Conservation (phyloP, 1,284 basidiomycete genomes). For the Sporisorium reilianum region DNA sequence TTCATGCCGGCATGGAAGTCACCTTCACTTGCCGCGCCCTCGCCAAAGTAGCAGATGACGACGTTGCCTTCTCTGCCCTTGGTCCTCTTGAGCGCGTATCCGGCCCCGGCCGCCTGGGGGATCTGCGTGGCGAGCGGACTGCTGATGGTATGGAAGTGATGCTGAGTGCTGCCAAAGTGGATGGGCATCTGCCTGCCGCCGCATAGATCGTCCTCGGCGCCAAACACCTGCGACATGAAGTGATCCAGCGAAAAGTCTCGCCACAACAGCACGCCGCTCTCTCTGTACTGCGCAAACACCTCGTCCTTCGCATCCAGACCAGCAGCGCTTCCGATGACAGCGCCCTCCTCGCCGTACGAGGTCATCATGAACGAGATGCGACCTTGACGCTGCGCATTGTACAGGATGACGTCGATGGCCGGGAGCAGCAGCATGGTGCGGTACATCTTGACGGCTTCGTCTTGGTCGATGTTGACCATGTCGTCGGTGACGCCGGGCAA, state of each 20-base stretch:
- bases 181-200: slow-evolving; percentile 67
- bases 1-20: slow-evolving; percentile 74
- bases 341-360: slow-evolving; percentile 86
- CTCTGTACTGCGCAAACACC: slow-evolving; percentile 72
- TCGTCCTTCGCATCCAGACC: slow-evolving; percentile 86
- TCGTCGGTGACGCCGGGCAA: slow-evolving; percentile 56
- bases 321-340: slow-evolving; percentile 88
- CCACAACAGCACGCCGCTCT: slow-evolving; percentile 90
- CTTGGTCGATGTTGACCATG: slow-evolving; percentile 47
- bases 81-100: slow-evolving; percentile 85
- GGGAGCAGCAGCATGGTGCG: slow-evolving; percentile 75
- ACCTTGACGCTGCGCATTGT: slow-evolving; percentile 92
- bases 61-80: slow-evolving; percentile 75
- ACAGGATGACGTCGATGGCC: slow-evolving; percentile 85
- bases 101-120: slow-evolving; percentile 93
- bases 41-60: slow-evolving; percentile 91
- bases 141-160: slow-evolving; percentile 93
- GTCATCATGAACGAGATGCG: slow-evolving; percentile 91
- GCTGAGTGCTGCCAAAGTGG: slow-evolving; percentile 84
- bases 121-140: slow-evolving; percentile 95
- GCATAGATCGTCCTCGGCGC: slow-evolving; percentile 56
- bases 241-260: slow-evolving; percentile 76
- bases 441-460: slow-evolving; percentile 61
- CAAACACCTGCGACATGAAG: slow-evolving; percentile 61
- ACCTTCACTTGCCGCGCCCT: slow-evolving; percentile 74